Evolutionary conservation across 2,329 filamentous ascomycete species (phyloP), one percentile per base, ranked within the genome.

Genomic region (Tolypocladium inflatum): DNA sequence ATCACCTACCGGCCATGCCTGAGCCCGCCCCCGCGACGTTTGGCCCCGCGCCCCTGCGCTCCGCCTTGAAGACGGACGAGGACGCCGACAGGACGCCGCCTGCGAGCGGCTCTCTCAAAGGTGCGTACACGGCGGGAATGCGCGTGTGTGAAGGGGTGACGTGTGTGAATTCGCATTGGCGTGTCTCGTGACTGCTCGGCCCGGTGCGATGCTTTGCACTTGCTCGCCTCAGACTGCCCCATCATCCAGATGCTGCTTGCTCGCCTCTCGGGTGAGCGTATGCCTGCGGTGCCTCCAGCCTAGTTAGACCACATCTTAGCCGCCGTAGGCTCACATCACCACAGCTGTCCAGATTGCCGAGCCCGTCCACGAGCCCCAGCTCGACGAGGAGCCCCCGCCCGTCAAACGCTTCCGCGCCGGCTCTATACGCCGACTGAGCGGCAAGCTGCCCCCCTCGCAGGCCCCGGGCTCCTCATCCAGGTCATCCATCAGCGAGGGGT

Each of bases 321-420:
- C 48, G 48, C 11, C 48, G 48, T 59, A 56, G 57, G 64, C 70
- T 69, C 59, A 67, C 61, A 66, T 56, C 53, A 51, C 55, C 39
- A 48, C 58, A 73, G 81, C 80, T 58, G 82, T 85, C 57, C 81
- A 84, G 65, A 85, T 85, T 59, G 78, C 80, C 53, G 81, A 84
- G 63, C 80, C 81, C 21, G 67, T 67, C 23, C 65, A 67, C 41
- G 72, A 73, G 53, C 59, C 64, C 10, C 63, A 65, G 38, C 61
- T 67, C 39, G 72, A 74, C 19, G 68, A 73, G 53, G 72, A 73
- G 11, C 61, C 59, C 26, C 64, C 65, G 39, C 59, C 65, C 26
- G 55, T 64, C 58, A 73, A 68, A 57, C 67, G 70, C 54, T 73
- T 70, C 55, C 67, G 70, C 38, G 67, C 69, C 38, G 58, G 70